Percentiles rank a stretch among this genome's conserved stretches.
Conservation (phyloP, 1,284 basidiomycete genomes). For the Trichosporon sp. region DNA sequence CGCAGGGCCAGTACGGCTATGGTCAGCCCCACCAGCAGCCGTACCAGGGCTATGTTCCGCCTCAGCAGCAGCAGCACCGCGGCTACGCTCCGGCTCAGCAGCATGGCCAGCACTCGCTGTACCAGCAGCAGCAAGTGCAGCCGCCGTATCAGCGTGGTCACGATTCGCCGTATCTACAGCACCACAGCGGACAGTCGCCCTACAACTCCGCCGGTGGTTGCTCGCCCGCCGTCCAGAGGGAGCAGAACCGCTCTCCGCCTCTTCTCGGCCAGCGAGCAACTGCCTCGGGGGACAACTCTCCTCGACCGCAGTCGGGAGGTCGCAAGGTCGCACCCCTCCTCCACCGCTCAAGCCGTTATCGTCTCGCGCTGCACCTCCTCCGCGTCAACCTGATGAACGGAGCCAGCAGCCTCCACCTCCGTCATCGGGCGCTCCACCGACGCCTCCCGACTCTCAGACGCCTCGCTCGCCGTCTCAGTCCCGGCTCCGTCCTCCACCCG, state of each 20-base stretch:
- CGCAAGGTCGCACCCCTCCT: not conserved
- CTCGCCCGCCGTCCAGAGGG: not conserved
- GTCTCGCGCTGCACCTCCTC: not conserved
- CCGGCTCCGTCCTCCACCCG: too few species aligned
- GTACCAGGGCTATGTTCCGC: too few species aligned
- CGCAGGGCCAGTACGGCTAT: not conserved
- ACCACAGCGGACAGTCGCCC: not conserved
- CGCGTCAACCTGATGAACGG: not conserved
- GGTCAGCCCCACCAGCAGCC: too few species aligned
- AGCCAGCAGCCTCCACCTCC: not conserved
- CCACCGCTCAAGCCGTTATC: not conserved
- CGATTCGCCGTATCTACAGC: too few species aligned
- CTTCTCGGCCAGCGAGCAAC: not conserved
- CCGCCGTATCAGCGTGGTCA: not conserved
- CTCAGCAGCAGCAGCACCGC: not conserved
- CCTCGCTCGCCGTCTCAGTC: too few species aligned
- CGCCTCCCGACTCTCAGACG: too few species aligned
- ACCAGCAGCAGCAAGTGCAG: not conserved
- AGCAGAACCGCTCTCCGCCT: not conserved
- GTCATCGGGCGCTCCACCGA: not conserved
- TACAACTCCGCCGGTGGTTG: not conserved
- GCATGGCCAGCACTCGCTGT: not conserved
- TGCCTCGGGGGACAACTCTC: not conserved
- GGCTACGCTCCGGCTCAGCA: not conserved
- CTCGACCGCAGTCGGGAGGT: not conserved